Evolutionary conservation across 805 yeast genomes (phyloP).

Genomic region (Trichomonascus vanleenenianus): DNA sequence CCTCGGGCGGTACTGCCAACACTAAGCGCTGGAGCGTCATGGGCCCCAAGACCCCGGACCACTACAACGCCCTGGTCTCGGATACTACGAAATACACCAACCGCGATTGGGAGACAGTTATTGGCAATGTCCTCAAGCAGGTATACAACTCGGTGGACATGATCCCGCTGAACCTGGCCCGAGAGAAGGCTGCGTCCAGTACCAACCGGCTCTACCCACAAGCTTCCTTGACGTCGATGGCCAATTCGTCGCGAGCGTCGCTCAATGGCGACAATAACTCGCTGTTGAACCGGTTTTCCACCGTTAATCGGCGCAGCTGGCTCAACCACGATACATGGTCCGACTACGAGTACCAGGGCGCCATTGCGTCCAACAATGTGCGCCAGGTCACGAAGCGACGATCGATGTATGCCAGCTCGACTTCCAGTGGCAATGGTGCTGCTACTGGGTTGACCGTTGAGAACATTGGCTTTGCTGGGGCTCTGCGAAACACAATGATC

Average conservation of each 20-base stretch:
- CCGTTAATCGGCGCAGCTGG: conserved; percentile 16
- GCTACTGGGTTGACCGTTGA: conserved; percentile 4
- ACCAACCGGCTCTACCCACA: conserved; percentile 10
- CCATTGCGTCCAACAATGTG: conserved; percentile 4
- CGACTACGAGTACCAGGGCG: conserved; percentile 16
- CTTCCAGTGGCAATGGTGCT: neutral
- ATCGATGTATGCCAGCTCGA: conserved; percentile 5
- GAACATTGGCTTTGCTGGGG: conserved; percentile 22
- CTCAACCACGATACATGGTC: conserved; percentile 13
- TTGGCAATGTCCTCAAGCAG: conserved; percentile 14
- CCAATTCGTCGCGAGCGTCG: neutral
- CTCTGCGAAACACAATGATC: conserved; percentile 19
- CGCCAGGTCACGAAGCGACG: conserved; percentile 3
- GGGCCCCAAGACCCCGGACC: neutral
- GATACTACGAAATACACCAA: conserved; percentile 6
- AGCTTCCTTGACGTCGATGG: conserved; percentile 7
- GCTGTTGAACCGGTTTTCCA: conserved; percentile 1
- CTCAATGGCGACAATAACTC: neutral
- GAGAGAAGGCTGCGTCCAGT: neutral
- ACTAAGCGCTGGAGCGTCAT: conserved; percentile 12
- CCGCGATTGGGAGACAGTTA: conserved; percentile 18
- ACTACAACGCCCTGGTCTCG: conserved; percentile 9
- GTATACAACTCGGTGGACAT: conserved; percentile 19
- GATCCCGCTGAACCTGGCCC: conserved; percentile 18
- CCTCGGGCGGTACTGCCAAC: conserved; percentile 1